phyloP scores from a whole-genome alignment of 371 early-diverging fungal species.

The Mycotypha africana region DNA sequence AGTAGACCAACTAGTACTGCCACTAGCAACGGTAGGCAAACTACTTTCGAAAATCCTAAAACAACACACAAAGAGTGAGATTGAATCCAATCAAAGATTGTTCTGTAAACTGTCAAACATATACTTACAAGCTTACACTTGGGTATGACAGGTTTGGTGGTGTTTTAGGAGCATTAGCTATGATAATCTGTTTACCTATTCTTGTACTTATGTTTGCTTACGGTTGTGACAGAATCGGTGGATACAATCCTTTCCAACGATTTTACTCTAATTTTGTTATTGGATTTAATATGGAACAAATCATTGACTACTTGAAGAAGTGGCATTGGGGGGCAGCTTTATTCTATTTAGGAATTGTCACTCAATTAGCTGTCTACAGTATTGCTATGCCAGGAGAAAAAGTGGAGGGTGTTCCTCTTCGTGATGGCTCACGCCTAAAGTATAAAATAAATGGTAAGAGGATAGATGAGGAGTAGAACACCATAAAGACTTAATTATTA shows the following conservation, averaged over 20 bases:
- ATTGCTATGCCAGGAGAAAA: conserved; percentile 66
- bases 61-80: conserved; percentile 58
- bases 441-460: conserved; percentile 75
- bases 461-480: neutral
- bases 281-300: conserved; percentile 23
- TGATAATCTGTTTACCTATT: conserved; percentile 55
- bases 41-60: conserved; percentile 36
- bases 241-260: conserved; percentile 41
- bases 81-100: no score
- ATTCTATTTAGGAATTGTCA: conserved; percentile 61
- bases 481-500: no score
- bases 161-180: conserved; percentile 61
- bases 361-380: conserved; percentile 60
- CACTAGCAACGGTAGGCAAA: neutral
- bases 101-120: no score
- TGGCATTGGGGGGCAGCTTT: conserved; percentile 44
- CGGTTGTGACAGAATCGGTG: conserved; percentile 49
- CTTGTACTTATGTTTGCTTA: conserved; percentile 63
- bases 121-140: no score
- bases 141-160: conserved; percentile 67
- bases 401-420: conserved; percentile 65
- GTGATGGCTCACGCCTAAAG: conserved; percentile 58
- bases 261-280: conserved; percentile 9
- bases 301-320: conserved; percentile 17
- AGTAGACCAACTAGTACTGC: neutral